These are phyloP conservation scores for Adansonia madagascariensis DNA, from an alignment of 441 rosid genomes.

Conservation along the genomic window DNA sequence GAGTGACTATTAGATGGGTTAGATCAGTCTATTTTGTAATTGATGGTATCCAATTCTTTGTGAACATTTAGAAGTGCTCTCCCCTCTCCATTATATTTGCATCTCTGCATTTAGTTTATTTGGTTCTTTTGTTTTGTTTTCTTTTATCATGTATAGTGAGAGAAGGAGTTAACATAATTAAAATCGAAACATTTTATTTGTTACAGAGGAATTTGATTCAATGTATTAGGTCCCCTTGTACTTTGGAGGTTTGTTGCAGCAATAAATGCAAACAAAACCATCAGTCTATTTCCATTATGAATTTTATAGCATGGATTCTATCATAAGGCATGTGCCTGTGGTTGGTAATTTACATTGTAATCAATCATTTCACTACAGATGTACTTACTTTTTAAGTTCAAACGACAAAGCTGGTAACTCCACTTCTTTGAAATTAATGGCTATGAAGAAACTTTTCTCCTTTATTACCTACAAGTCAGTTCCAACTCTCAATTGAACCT, in stretches of 20 bases:
- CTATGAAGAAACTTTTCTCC: background rate
- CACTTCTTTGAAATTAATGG: background rate
- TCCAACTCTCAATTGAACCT: background rate
- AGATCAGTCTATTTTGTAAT: slow-evolving; percentile 3
- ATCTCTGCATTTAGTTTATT: background rate
- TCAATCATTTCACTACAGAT: background rate
- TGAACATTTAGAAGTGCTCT: slow-evolving; percentile 4
- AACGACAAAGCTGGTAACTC: background rate
- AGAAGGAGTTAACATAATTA: background rate
- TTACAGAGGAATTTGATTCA: background rate
- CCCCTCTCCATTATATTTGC: background rate
- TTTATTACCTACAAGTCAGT: background rate
- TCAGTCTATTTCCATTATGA: background rate
- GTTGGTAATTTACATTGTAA: background rate
- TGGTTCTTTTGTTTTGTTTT: background rate
- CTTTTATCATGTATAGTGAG: background rate
- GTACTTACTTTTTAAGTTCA: background rate
- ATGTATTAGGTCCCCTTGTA: background rate
- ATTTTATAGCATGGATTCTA: background rate
- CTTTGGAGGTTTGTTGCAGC: slow-evolving; percentile 2
- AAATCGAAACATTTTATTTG: background rate
- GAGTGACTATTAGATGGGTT: background rate
- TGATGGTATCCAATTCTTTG: background rate
- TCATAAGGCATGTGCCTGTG: background rate
- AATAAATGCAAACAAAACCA: background rate